phyloP scores from a whole-genome alignment of 1,284 basidiomycete genomes.

The Bondarzewia mesenterica region DNA sequence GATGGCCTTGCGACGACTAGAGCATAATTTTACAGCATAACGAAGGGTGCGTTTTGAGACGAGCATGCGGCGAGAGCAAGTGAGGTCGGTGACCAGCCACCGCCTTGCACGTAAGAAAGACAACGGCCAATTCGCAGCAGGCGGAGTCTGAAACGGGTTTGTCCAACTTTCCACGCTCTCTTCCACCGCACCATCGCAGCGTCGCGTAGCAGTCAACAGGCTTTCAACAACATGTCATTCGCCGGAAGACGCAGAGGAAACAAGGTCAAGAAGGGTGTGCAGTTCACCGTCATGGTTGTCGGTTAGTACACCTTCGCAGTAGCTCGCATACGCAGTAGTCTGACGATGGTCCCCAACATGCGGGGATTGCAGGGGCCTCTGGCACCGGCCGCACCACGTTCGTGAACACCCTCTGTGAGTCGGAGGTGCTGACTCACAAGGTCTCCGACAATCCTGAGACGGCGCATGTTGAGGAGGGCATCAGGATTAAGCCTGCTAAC shows the following conservation, averaged over 20 bases:
- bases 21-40: not conserved
- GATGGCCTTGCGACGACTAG: too few species aligned
- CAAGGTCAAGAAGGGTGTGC: constrained; percentile 96
- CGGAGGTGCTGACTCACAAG: constrained; percentile 82
- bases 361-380: constrained; percentile 67
- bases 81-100: not conserved
- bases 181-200: constrained; percentile 13
- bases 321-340: constrained; percentile 2
- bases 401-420: constrained; percentile 96
- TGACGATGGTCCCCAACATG: not conserved
- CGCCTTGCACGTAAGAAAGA: not conserved
- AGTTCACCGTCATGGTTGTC: constrained; percentile 94
- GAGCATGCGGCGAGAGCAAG: not conserved
- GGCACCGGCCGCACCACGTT: constrained; percentile 96
- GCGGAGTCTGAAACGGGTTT: constrained; percentile 22
- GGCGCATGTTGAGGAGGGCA: constrained; percentile 93
- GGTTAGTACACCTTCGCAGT: constrained; percentile 41
- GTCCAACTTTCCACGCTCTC: constrained; percentile 15
- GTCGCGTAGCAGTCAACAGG: constrained; percentile 15
- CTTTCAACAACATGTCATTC: constrained; percentile 61
- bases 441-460: constrained; percentile 78
- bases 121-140: constrained; percentile 1
- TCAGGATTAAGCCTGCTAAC: constrained; percentile 92
- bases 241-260: constrained; percentile 84
- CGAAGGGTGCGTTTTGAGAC: not conserved